Evolutionary conservation across 106 monocot species (phyloP), one percentile per base, ranked within the genome.

Genomic region (Dendrobium officinale): DNA sequence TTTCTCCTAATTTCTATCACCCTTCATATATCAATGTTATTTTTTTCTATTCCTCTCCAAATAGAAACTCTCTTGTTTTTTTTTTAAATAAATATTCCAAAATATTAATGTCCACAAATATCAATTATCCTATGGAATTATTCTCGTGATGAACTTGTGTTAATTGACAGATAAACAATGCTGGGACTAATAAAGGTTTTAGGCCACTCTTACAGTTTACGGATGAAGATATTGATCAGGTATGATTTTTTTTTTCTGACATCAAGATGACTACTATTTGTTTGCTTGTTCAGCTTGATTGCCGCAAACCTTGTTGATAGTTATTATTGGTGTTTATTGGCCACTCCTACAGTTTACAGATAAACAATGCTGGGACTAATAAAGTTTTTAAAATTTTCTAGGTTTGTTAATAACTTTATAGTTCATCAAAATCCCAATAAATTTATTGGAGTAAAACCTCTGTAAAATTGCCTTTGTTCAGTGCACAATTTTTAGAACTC

Each of bases 101-200:
- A 51, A 33, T 15, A 33, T 2, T n/a, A 0, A 22, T 72, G 13
- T 40, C 37, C 20, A 44, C 74, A 42, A 74, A 15, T 74, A 74
- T 74, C 31, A 44, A 73, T 42, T 59, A 3, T 51, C 27, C 9
- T 15, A 33, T 27, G 16, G 16, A 68, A 7, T 24, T 77, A 17
- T 58, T 58, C 16, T 42, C 44, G 17, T 56, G 20, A 55, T 24
- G 15, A 24, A 37, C n/a, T 67, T 24, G 6, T 79, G 74, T 82
- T 41, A 83, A 64, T 83, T 22, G 7, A 66, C 89, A 98, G 98
- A 98, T 98, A 86, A 98, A 98, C 45, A 98, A 98, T 87, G 98
- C 98, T 81, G 98, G 98, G 80, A 98, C 84, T 58, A 98, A 98
- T 75, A 98, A 98, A 89, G 98, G 98, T 64, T 98, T 98, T 86